Evolutionary conservation across 768 basidiomycete genomes (phyloP).

Genomic region (Phylloporus rhodoxanthus): DNA sequence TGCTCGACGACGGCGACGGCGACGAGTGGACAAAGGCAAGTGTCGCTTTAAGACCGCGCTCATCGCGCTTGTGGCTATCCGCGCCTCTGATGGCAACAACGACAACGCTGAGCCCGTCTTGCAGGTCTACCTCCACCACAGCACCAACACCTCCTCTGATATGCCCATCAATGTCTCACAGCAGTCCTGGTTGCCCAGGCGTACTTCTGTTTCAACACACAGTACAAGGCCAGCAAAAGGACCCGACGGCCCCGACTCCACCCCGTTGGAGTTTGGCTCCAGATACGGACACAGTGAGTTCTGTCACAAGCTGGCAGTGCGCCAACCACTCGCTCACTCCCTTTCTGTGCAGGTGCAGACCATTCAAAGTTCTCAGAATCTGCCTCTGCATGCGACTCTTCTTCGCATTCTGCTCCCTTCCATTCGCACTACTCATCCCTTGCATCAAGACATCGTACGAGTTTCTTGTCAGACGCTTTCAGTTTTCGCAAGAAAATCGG

Average conservation of each 20-base stretch:
- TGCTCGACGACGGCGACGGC: constrained; percentile 4
- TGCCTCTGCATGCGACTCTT: constrained; percentile 8
- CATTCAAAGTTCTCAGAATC: constrained; percentile 12
- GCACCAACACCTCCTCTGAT: constrained; percentile 1
- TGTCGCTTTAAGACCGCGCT: background rate
- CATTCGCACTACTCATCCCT: constrained; percentile 7
- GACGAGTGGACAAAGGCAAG: constrained; percentile 25
- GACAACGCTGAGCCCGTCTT: constrained; percentile 7
- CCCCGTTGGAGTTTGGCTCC: constrained; percentile 2
- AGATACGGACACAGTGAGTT: constrained; percentile 14
- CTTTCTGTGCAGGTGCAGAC: constrained; percentile 15
- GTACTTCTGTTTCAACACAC: constrained; percentile 13
- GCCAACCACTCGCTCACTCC: too few relatives aligned
- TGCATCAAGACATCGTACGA: constrained; percentile 36
- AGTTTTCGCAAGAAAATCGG: constrained; percentile 41
- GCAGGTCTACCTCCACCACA: constrained; percentile 12
- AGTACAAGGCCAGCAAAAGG: constrained; percentile 4
- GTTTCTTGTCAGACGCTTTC: constrained; percentile 47
- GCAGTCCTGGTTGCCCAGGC: constrained; percentile 20
- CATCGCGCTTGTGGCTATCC: background rate
- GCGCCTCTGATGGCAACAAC: constrained; percentile 16
- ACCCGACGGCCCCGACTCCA: constrained; percentile 7
- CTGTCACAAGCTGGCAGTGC: background rate
- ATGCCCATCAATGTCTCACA: constrained; percentile 18
- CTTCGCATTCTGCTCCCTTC: background rate